Base-by-base conservation (phyloP, 805 yeast genomes). In the Clavispora asparagi region DNA sequence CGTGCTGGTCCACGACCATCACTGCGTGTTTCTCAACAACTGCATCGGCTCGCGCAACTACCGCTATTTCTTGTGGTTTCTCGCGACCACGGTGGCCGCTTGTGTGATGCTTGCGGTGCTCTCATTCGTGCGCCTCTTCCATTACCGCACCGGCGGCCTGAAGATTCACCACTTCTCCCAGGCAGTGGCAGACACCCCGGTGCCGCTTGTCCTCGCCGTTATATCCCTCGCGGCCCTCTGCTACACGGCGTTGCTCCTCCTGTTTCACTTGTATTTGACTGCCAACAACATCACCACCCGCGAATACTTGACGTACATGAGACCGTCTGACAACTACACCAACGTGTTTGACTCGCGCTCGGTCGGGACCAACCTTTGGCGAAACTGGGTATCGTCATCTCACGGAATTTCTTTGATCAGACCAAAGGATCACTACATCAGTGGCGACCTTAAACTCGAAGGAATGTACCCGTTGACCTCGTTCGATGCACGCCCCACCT, bases 1-100 rank as follows among this genome's bases (percentile, higher is more conserved):
- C 57, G 69, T 86, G 16, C 61, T 77, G 10, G 55, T 76, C 41
- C 84, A 79, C 55, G 96, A 88, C 55, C 92, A 85, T 59, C 91
- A 85, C 61, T 85, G 91, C 58, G 54, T 71, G 31, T 81, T 86
- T 79, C 59, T 87, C 42, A 70, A 70, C 51, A 70, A 70, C 47
- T 71, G 76, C 50, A 69, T 71, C 41, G 75, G 76, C 6, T 47
- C 51, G 39, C 49, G 76, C 13, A 71, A 70, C 51, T 69, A 71
- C 57, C 57, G 60, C 33, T 64, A 59, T 52, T 63, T 62, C 53
- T 46, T 70, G 44, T 62, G 70, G 74, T 57, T 64, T 57, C 50
- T 68, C 10, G 43, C 63, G 6, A 33, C 53, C 4, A 46, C 60
- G 4, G 59, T 58, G 11, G 38, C 57, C 2, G 27, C 59, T 12